phyloP scores from a whole-genome alignment of 2,329 filamentous ascomycete genomes.

The Hymenoscyphus linearis region DNA sequence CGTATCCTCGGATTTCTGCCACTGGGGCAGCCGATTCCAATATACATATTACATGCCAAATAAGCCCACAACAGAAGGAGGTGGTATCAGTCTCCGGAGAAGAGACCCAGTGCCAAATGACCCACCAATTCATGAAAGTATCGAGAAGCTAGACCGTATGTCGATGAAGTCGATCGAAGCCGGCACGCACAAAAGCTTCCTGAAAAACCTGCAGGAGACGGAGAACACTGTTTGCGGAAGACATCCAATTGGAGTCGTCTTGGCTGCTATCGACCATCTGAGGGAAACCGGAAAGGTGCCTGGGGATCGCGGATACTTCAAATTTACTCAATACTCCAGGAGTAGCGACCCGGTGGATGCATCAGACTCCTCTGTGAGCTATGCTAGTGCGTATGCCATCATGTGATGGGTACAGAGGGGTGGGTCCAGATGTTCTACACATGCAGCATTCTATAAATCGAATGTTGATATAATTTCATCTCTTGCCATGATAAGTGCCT shows the following conservation, averaged over 20 bases:
- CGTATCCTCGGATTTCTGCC: conserved; percentile 92
- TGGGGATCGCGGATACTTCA: conserved; percentile 42
- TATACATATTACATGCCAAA: conserved; percentile 73
- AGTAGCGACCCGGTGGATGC: conserved; percentile 68
- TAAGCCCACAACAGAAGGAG: conserved; percentile 36
- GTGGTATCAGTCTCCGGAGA: conserved; percentile 30
- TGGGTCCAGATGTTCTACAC: background rate
- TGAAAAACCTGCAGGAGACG: conserved; percentile 63
- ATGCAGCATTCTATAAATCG: background rate
- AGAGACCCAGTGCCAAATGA: conserved; percentile 33
- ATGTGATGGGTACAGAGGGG: conserved; percentile 32
- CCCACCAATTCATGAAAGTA: conserved; percentile 74
- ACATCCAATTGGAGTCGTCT: conserved; percentile 88
- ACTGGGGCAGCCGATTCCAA: conserved; percentile 82
- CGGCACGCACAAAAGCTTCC: conserved; percentile 66
- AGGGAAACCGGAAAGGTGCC: conserved; percentile 34
- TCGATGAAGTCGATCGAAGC: conserved; percentile 82
- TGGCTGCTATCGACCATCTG: conserved; percentile 77
- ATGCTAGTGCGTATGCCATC: conserved; percentile 85
- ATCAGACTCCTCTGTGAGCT: conserved; percentile 83
- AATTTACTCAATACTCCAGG: conserved; percentile 80
- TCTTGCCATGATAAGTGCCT: background rate
- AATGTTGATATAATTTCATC: background rate
- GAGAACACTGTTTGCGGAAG: conserved; percentile 90
- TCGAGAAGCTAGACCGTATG: conserved; percentile 70